These are phyloP conservation scores for Aspergillus terreus DNA, from an alignment of 2,329 filamentous ascomycete genomes.

Conservation along the genomic window DNA sequence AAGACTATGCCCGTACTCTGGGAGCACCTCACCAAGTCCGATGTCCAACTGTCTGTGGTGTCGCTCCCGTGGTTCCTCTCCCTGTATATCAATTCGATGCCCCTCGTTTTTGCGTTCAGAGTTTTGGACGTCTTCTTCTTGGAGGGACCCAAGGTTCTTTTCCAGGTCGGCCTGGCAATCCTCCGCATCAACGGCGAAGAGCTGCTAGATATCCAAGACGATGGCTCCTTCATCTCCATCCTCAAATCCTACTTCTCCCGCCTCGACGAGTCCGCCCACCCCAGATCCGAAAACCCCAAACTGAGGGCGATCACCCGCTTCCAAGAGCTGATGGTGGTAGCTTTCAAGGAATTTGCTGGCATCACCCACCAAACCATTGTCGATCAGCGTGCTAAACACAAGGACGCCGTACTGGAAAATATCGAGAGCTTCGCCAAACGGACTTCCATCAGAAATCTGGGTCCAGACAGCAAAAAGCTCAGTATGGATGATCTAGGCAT, in stretches of 20 bases:
- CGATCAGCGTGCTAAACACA: conserved; percentile 86
- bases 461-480: conserved; percentile 90
- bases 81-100: conserved; percentile 99
- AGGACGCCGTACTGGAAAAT: conserved; percentile 87
- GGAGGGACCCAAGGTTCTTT: conserved; percentile 93
- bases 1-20: conserved; percentile 98
- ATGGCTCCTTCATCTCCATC: conserved; percentile 94
- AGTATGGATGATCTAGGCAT: conserved; percentile 81
- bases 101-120: conserved; percentile 91
- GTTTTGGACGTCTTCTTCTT: conserved; percentile 98
- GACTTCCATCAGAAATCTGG: conserved; percentile 91
- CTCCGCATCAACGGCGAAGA: conserved; percentile 96
- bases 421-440: conserved; percentile 97
- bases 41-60: conserved; percentile 95
- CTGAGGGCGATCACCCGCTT: conserved; percentile 90
- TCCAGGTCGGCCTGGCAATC: conserved; percentile 96
- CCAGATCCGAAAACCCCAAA: conserved; percentile 92
- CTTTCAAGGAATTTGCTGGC: conserved; percentile 94
- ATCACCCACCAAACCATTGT: conserved; percentile 92
- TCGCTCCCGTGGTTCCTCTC: conserved; percentile 98
- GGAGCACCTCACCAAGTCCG: conserved; percentile 95
- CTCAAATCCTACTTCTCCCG: conserved; percentile 92
- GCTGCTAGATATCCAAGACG: conserved; percentile 84
- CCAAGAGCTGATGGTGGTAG: conserved; percentile 97
- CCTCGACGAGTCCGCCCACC: conserved; percentile 92